Base-by-base conservation (phyloP, 108 stramenopile species). In the Bacterosira constricta region DNA sequence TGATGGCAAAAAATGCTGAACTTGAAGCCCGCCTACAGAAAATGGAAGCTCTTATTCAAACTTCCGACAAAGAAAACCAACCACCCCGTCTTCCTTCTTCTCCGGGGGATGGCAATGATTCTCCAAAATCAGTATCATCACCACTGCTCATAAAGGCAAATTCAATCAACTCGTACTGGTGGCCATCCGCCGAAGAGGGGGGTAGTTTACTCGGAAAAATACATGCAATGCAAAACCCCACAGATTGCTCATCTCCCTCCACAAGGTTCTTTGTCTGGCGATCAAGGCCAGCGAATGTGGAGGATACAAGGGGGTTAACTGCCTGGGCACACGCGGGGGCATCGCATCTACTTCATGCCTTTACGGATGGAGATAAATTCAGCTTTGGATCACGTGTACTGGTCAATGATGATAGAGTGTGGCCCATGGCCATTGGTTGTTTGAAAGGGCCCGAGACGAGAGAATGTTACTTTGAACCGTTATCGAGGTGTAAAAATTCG, bases 361-460 rank as follows among this genome's bases (percentile, higher is more conserved):
- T 77, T n/a, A 77, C 66, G 32, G 67, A 77, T 41, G 75, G 67
- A 10, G 75, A 77, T 25, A 45, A 63, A 57, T 69, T 63, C 44
- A 11, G 41, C 4, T 13, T 13, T 29, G 66, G 59, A 1, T 56
- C 66, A 12, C 58, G 76, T 7, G 53, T 77, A 1, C 34, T 77
- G 23, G 63, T 77, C 37, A 50, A 46, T 21, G 76, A 77, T 38
- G 76, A 77, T 11, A 39, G 15, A 9, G 6, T 69, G 21, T 77
- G 68, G 68, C 76, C 76, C 45, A 77, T 77, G 76, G 76, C 76
- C 12, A 77, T 49, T 25, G 67, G 69, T 21, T 77, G 76, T 57
- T 5, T 21, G 0, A 47, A 70, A 37, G 76, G 76, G 18, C 68
- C 68, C 5, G 53, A 69, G 34, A 77, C 76, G n/a, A 63, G 76